Base-by-base conservation (phyloP, 2,329 filamentous ascomycete genomes). In the Penicillium sp. region DNA sequence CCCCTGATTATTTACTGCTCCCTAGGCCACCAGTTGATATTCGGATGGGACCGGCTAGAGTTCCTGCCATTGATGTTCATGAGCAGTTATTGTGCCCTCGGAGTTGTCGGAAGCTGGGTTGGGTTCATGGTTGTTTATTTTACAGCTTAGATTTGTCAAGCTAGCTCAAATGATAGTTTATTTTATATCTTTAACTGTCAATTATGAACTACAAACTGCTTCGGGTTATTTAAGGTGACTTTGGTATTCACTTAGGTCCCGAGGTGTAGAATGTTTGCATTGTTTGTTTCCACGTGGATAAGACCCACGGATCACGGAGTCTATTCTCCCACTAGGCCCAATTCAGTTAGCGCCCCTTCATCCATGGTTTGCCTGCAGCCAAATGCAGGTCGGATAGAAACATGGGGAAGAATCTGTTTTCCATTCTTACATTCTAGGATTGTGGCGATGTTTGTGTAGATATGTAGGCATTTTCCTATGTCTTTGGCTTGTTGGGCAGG, bases 51-150 rank as follows among this genome's bases (percentile, higher is more conserved):
- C 19, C 62, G 75, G 55, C 88, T 87, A 61, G 88, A 96, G 70
- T 98, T 97, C 68, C 71, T 98, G 48, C 93, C 93, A 24, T 74
- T 97, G 60, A 97, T 98, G 91, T 93, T 97, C 65, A 96, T 84
- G 59, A 97, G 91, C 74, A 86, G 87, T 12, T 98, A 97, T 69
- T 88, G 86, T 31, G 93, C 93, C 4, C 75, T 97, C 51, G 93
- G 93, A n/a, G 90, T 97, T 0, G 82, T 96, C 17, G 89, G 88
- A 3, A 97, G 93, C 71, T 97, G 91, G 91, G 63, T 96, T 35
- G 90, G 93, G 9, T 96, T 95, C 67, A 81, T 90, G 73, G 87
- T 95, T 29, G 89, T 97, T 44, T 97, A 91, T 71, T 90, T 96
- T 61, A 77, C 73, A n/a, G 68, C 64, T 47, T 70, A 64, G 50